Conservation (phyloP, 2,329 filamentous ascomycete species). For the Fusarium sp. region DNA sequence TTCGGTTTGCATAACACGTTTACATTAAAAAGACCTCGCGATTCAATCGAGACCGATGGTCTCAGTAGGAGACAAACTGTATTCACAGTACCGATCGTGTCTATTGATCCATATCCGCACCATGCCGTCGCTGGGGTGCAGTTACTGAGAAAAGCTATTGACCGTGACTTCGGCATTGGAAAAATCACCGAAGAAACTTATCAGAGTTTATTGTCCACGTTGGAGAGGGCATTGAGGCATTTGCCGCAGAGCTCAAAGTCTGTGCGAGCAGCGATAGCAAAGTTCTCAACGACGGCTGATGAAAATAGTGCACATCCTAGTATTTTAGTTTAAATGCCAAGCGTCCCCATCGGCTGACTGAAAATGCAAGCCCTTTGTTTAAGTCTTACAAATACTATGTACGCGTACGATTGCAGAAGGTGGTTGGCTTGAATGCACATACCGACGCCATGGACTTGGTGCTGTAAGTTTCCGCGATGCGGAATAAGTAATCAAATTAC, state of each 20-base stretch:
- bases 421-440: background rate
- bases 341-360: background rate
- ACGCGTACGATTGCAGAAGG: background rate
- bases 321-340: background rate
- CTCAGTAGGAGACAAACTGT: background rate
- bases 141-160: conserved; percentile 44
- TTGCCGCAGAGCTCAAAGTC: conserved; percentile 47
- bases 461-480: background rate
- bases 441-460: background rate
- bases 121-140: conserved; percentile 46
- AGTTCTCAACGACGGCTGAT: conserved; percentile 24
- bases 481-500: background rate
- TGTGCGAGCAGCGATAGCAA: conserved; percentile 43
- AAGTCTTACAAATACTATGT: too few relatives aligned
- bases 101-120: conserved; percentile 48
- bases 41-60: background rate
- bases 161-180: conserved; percentile 39
- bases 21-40: conserved; percentile 17
- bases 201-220: conserved; percentile 37
- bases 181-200: conserved; percentile 44
- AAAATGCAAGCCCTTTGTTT: too few relatives aligned
- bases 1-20: conserved; percentile 46
- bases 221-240: conserved; percentile 41
- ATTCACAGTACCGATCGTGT: conserved; percentile 43
- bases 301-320: background rate